These are phyloP conservation scores for Aphanomyces stellatus DNA, from an alignment of 352 stramenopile genomes.

Conservation along the genomic window DNA sequence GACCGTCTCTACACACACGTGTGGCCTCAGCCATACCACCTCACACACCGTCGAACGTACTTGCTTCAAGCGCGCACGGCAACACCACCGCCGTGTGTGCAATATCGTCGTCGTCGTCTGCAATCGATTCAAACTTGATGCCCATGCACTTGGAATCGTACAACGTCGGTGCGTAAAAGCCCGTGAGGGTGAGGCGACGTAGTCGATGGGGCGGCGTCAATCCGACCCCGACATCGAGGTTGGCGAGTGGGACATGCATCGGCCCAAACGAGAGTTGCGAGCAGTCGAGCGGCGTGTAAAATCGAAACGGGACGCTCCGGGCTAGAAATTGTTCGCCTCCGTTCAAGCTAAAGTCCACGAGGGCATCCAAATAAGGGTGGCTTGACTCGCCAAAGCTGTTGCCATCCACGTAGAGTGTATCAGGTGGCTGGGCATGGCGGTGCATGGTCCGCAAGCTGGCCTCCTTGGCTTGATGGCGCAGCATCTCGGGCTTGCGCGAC, in stretches of 20 bases:
- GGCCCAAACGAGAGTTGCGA: neutral
- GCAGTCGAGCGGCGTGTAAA: constrained; percentile 7
- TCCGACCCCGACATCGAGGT: constrained; percentile 3
- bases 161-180: constrained; percentile 1
- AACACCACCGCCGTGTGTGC: too few species aligned
- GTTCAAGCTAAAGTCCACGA: constrained; percentile 19
- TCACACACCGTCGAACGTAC: neutral
- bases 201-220: neutral
- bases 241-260: neutral
- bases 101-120: too few species aligned
- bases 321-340: constrained; percentile 16
- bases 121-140: neutral
- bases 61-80: neutral
- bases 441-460: too few species aligned
- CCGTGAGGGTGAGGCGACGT: neutral
- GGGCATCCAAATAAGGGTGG: constrained; percentile 9
- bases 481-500: neutral
- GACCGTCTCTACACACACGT: neutral
- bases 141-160: constrained; percentile 14
- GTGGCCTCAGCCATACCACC: too few species aligned
- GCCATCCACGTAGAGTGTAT: constrained; percentile 3
- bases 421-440: neutral
- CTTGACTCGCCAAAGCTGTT: neutral
- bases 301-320: neutral
- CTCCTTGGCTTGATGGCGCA: neutral